These are phyloP conservation scores for Cucurbita argyrosperma DNA, from an alignment of 306 rosid species.

Conservation along the genomic window DNA sequence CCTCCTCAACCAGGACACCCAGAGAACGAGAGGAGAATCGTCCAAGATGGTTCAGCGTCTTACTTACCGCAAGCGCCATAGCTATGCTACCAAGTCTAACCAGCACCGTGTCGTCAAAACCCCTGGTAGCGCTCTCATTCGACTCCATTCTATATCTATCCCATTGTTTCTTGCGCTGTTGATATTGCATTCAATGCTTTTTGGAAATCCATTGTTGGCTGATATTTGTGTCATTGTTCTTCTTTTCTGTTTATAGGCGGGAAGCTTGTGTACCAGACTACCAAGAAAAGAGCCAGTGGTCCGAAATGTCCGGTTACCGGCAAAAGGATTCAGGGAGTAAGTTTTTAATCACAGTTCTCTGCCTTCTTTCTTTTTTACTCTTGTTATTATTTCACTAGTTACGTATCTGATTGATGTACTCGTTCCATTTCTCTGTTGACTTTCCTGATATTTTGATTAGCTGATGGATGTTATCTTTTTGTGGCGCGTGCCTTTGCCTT, in stretches of 20 bases:
- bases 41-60: constrained; percentile 10
- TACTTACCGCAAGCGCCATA: constrained; percentile 6
- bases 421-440: neutral
- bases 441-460: neutral
- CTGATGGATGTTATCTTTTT: neutral
- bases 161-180: neutral
- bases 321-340: constrained; percentile 4
- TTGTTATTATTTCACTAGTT: neutral
- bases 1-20: neutral
- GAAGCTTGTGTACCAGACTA: constrained; percentile 8
- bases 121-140: neutral
- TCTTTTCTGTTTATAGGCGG: neutral
- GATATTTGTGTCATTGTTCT: neutral
- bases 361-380: neutral
- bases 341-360: neutral
- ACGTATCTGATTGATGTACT: neutral
- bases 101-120: constrained; percentile 10
- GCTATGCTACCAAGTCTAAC: constrained; percentile 8
- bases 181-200: neutral
- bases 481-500: neutral
- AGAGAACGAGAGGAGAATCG: neutral
- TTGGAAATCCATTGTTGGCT: neutral
- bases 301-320: constrained; percentile 7
- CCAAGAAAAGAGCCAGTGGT: constrained; percentile 4
- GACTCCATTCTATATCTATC: neutral